phyloP scores from a whole-genome alignment of 352 stramenopile species.

The Globisporangium okanoganense region DNA sequence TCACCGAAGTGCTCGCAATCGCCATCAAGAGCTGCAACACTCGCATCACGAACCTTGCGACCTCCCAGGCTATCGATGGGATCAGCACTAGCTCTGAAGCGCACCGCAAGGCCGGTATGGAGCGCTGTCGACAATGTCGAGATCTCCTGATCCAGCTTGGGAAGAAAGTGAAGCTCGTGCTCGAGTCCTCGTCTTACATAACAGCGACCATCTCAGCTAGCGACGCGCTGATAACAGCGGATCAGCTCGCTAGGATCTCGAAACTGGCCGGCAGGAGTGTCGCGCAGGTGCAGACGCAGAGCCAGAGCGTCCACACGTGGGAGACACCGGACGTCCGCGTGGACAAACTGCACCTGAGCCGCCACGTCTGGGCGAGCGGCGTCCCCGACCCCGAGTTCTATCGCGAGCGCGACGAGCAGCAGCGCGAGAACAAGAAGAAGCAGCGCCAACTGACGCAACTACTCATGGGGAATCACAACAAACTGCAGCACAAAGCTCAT shows the following conservation, averaged over 20 bases:
- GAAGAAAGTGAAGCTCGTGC: slow-evolving; percentile 29
- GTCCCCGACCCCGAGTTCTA: slow-evolving; percentile 50
- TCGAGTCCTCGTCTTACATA: not conserved
- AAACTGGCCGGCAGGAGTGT: slow-evolving; percentile 22
- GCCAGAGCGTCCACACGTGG: slow-evolving; percentile 30
- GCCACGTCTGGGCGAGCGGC: slow-evolving; percentile 36
- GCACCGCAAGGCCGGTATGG: slow-evolving; percentile 26
- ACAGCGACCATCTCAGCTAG: not conserved
- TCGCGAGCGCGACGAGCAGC: slow-evolving; percentile 23
- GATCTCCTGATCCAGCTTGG: slow-evolving; percentile 39
- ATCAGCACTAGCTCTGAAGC: slow-evolving; percentile 10
- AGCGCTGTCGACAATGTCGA: slow-evolving; percentile 35
- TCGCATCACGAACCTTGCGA: slow-evolving; percentile 27
- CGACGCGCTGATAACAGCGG: slow-evolving; percentile 2
- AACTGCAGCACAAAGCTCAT: slow-evolving; percentile 12
- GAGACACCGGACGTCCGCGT: slow-evolving; percentile 43
- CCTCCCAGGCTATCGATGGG: slow-evolving; percentile 7
- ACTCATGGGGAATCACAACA: slow-evolving; percentile 8
- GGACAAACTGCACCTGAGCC: slow-evolving; percentile 31
- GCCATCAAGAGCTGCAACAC: slow-evolving; percentile 36
- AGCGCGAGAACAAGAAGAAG: slow-evolving; percentile 21
- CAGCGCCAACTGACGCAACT: slow-evolving; percentile 28
- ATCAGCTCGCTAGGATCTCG: slow-evolving; percentile 9
- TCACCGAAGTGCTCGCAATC: slow-evolving; percentile 15
- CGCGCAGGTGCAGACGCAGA: slow-evolving; percentile 22